Percentiles rank a stretch among this genome's conserved stretches.
Conservation (phyloP, 495 filamentous ascomycete species). For the Xylaria longipes region DNA sequence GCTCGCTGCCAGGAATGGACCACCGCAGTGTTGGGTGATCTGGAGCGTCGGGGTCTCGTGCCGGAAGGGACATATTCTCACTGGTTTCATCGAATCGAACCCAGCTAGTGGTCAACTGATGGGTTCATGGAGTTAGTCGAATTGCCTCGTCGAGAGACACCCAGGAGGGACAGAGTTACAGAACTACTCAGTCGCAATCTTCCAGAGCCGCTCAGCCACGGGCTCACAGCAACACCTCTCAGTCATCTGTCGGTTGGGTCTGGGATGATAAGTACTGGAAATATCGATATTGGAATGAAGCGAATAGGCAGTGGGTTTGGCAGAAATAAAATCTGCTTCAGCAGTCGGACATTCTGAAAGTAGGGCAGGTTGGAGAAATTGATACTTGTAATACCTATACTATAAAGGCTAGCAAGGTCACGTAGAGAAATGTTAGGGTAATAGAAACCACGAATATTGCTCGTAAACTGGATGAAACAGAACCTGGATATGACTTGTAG, state of each 20-base stretch:
- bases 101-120: neutral
- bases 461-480: too few species aligned
- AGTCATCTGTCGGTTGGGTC: neutral
- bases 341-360: neutral
- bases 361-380: neutral
- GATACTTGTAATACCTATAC: neutral
- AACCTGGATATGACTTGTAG: too few species aligned
- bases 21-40: neutral
- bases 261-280: neutral
- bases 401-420: too few species aligned
- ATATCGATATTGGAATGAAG: neutral
- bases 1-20: neutral
- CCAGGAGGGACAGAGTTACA: too few species aligned
- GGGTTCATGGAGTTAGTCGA: neutral
- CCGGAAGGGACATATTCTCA: neutral
- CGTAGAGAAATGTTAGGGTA: too few species aligned
- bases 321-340: neutral
- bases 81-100: neutral
- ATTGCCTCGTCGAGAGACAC: neutral
- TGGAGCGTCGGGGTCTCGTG: neutral
- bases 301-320: neutral
- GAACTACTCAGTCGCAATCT: neutral
- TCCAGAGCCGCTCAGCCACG: neutral
- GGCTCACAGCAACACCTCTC: constrained; percentile 1
- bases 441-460: too few species aligned